A percentile compares a stretch with the other conserved stretches of the same genome.
phyloP scores from a whole-genome alignment of 1,284 basidiomycete species.

The Ganoderma resinaceum region DNA sequence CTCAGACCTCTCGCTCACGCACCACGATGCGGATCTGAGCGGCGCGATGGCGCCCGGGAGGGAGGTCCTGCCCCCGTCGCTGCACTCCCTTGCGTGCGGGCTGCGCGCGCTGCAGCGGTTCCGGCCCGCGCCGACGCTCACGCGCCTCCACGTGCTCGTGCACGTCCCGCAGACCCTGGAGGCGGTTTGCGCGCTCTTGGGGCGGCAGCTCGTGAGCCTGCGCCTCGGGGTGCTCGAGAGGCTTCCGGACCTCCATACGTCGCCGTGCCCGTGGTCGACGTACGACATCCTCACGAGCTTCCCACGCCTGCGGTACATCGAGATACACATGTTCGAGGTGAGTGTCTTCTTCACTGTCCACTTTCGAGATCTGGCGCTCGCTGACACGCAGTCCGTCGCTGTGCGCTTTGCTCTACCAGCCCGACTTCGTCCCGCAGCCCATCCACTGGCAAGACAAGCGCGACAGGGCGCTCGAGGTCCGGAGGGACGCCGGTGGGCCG shows the following conservation, averaged over 20 bases:
- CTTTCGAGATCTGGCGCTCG: too few relatives aligned
- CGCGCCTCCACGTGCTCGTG: constrained; percentile 17
- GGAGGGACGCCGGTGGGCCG: neutral
- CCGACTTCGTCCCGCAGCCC: constrained; percentile 16
- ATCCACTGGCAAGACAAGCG: constrained; percentile 23
- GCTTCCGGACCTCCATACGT: constrained; percentile 12
- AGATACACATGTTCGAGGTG: constrained; percentile 20
- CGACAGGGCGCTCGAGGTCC: neutral
- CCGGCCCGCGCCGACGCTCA: constrained; percentile 1
- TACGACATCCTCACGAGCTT: constrained; percentile 18
- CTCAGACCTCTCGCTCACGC: neutral
- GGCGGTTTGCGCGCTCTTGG: constrained; percentile 4
- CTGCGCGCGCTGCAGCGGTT: constrained; percentile 4
- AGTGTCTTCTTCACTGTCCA: neutral
- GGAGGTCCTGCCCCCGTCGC: neutral
- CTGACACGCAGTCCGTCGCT: neutral
- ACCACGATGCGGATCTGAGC: neutral
- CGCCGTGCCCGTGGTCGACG: constrained; percentile 11
- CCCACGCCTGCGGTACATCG: constrained; percentile 16
- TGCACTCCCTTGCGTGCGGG: constrained; percentile 10
- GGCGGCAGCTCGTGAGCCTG: constrained; percentile 15
- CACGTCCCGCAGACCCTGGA: constrained; percentile 14
- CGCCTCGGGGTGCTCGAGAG: constrained; percentile 17
- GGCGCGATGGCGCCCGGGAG: neutral
- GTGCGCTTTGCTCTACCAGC: neutral